Percentiles rank a stretch among this genome's conserved stretches.
phyloP scores from a whole-genome alignment of 2,329 filamentous ascomycete genomes.

The Colletotrichum noveboracense region DNA sequence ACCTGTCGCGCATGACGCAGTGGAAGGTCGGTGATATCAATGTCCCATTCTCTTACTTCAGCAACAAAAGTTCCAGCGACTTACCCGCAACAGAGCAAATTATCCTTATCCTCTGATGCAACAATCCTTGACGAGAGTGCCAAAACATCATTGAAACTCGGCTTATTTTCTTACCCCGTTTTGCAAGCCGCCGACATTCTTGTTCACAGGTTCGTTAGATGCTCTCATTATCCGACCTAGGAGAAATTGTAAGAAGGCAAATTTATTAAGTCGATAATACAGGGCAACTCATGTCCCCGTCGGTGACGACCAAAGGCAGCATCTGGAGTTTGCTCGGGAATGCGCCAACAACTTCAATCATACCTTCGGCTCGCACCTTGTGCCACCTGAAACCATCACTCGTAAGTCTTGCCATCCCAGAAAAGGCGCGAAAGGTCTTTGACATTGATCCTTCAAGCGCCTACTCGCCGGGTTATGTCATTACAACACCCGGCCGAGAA shows the following conservation, averaged over 20 bases:
- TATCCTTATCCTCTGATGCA: constrained; percentile 65
- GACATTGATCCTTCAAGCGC: constrained; percentile 51
- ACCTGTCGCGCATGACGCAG: constrained; percentile 97
- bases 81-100: constrained; percentile 66
- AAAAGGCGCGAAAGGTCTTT: not conserved
- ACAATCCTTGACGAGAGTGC: constrained; percentile 62
- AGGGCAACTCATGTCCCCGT: constrained; percentile 94
- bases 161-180: constrained; percentile 94
- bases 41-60: not conserved
- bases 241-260: not conserved
- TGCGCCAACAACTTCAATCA: constrained; percentile 89
- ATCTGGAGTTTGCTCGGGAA: constrained; percentile 90
- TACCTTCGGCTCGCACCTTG: constrained; percentile 67
- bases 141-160: constrained; percentile 74
- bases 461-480: constrained; percentile 88
- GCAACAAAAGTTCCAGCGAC: not conserved
- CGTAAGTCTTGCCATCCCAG: constrained; percentile 51
- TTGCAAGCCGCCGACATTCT: constrained; percentile 94
- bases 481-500: constrained; percentile 78
- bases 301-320: constrained; percentile 93
- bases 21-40: constrained; percentile 75
- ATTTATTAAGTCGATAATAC: not conserved
- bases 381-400: constrained; percentile 72
- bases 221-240: not conserved
- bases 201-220: constrained; percentile 69